Percentiles rank a stretch among this genome's conserved stretches.
Conservation (phyloP, 768 basidiomycete genomes). For the Lactarius sanguifluus region DNA sequence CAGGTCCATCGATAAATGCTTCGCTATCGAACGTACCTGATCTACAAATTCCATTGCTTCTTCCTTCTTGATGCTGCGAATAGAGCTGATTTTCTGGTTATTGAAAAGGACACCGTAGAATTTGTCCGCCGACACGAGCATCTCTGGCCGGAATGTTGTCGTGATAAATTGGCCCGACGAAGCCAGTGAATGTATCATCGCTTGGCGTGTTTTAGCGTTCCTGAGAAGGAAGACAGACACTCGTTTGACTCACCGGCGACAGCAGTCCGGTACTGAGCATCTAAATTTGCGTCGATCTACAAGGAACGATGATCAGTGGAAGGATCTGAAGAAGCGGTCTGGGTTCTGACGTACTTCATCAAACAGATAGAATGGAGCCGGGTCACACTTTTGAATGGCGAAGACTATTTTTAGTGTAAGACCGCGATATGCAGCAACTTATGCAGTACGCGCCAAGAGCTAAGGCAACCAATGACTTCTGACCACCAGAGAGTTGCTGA, state of each 20-base stretch:
- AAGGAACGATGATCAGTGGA: background rate
- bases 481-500: slow-evolving; percentile 95
- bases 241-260: slow-evolving; percentile 65
- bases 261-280: slow-evolving; percentile 96
- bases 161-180: slow-evolving; percentile 93
- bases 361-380: slow-evolving; percentile 99
- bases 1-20: background rate
- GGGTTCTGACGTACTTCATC: slow-evolving; percentile 65
- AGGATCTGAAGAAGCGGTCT: background rate
- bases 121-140: slow-evolving; percentile 93
- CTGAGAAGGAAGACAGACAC: background rate
- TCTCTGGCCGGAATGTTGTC: slow-evolving; percentile 97
- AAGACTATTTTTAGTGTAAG: slow-evolving; percentile 61
- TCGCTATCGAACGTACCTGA: slow-evolving; percentile 48
- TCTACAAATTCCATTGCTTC: slow-evolving; percentile 96
- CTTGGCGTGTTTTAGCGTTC: slow-evolving; percentile 37
- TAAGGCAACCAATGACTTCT: slow-evolving; percentile 95
- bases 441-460: slow-evolving; percentile 62
- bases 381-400: slow-evolving; percentile 98
- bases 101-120: slow-evolving; percentile 98
- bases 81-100: slow-evolving; percentile 91
- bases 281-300: slow-evolving; percentile 95
- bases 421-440: background rate
- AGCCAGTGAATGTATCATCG: slow-evolving; percentile 92
- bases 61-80: slow-evolving; percentile 81